These are phyloP conservation scores for Melocanna baccifera DNA, from an alignment of 176 grass and related monocot species.

Conservation along the genomic window DNA sequence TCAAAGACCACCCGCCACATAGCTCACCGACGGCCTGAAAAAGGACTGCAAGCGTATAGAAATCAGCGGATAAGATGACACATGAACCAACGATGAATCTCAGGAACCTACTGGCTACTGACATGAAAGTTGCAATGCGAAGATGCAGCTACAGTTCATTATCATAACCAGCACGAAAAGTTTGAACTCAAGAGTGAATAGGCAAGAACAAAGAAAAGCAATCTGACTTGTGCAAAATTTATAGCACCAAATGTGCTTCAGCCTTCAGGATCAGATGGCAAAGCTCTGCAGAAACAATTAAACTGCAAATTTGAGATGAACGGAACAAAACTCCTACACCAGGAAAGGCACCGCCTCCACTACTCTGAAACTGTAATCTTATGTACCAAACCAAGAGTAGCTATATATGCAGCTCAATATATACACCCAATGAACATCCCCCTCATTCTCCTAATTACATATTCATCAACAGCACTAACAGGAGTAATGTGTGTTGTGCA, in stretches of 20 bases:
- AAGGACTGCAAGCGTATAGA: background rate
- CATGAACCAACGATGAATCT: background rate
- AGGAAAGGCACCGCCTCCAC: background rate
- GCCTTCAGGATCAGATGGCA: background rate
- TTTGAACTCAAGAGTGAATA: background rate
- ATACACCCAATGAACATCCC: constrained; percentile 33
- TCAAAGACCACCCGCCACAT: too few species aligned
- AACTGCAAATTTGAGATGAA: background rate
- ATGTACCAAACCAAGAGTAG: constrained; percentile 40
- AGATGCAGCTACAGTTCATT: background rate
- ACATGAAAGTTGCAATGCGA: background rate
- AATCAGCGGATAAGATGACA: background rate
- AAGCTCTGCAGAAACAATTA: background rate
- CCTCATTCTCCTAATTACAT: constrained; percentile 32
- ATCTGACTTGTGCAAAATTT: background rate
- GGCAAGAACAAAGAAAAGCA: background rate
- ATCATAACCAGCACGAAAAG: background rate
- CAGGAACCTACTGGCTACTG: background rate
- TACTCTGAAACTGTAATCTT: constrained; percentile 18
- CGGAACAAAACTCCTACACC: background rate
- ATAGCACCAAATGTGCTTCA: background rate
- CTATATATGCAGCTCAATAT: constrained; percentile 40
- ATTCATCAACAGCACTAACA: constrained; percentile 33
- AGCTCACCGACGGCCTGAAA: background rate
- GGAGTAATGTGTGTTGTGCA: constrained; percentile 49